Conservation (phyloP, 345 rosid genomes). For the Nasturtium officinale region DNA sequence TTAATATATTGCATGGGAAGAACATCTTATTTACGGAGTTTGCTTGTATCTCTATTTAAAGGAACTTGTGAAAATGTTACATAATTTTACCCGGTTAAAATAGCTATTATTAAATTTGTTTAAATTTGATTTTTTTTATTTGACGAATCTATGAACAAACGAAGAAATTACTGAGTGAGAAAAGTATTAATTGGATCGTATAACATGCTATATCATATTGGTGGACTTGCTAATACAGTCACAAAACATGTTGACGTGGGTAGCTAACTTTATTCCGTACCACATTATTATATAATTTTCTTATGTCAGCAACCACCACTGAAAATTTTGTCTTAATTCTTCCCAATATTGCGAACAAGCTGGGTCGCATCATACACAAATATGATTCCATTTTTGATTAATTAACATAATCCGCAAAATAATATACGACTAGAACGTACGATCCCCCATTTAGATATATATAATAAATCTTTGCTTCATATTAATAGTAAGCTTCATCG, state of each 20-base stretch:
- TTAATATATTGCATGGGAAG: slow-evolving; percentile 25
- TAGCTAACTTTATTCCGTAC: slow-evolving; percentile 44
- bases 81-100: neutral
- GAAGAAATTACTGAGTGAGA: slow-evolving; percentile 9
- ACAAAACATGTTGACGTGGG: slow-evolving; percentile 38
- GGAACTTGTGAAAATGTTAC: neutral
- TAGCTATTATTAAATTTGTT: neutral
- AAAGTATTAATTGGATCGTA: neutral
- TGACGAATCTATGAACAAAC: slow-evolving; percentile 9
- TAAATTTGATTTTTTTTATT: neutral
- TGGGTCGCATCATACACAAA: slow-evolving; percentile 38
- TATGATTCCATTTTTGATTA: slow-evolving; percentile 29
- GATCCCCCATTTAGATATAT: neutral
- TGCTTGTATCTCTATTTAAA: neutral
- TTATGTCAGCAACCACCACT: slow-evolving; percentile 38
- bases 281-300: slow-evolving; percentile 26
- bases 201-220: neutral
- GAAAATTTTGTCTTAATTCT: slow-evolving; percentile 30
- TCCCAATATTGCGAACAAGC: slow-evolving; percentile 41
- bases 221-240: slow-evolving; percentile 39
- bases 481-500: neutral
- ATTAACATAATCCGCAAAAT: neutral
- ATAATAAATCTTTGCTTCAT: neutral
- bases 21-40: neutral
- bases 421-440: neutral